A percentile compares a stretch with the other conserved stretches of the same genome.
These are phyloP conservation scores for Rhodotorula kratochvilovae DNA, from an alignment of 768 basidiomycete species.

Conservation along the genomic window DNA sequence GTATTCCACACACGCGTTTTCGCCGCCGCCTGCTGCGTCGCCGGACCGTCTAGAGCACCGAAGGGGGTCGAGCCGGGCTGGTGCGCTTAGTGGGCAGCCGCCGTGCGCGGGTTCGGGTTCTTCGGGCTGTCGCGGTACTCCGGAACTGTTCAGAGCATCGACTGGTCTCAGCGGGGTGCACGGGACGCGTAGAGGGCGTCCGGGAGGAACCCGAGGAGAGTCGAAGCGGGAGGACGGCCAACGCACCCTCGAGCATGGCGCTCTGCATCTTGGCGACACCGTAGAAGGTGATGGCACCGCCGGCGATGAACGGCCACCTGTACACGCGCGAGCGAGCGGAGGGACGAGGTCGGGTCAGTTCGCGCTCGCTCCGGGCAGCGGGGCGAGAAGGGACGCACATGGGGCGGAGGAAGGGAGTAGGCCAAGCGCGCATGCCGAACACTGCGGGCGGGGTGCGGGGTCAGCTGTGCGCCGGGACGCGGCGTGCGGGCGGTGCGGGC, in stretches of 20 bases:
- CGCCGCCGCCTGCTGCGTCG: too few species aligned
- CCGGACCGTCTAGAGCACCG: not conserved
- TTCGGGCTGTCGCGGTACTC: constrained; percentile 17
- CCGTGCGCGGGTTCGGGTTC: constrained; percentile 18
- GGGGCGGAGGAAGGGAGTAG: constrained; percentile 40
- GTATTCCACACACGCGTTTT: too few species aligned
- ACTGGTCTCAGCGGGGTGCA: too few species aligned
- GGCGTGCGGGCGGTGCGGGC: not conserved
- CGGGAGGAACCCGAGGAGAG: not conserved
- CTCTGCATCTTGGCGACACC: constrained; percentile 34
- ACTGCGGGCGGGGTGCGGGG: not conserved
- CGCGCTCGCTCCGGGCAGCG: not conserved
- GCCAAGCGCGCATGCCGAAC: constrained; percentile 40
- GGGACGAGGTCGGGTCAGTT: not conserved
- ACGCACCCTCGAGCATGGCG: constrained; percentile 37
- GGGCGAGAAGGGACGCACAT: constrained; percentile 13
- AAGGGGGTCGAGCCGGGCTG: not conserved
- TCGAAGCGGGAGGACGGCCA: not conserved
- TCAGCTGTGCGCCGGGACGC: not conserved
- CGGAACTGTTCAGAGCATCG: not conserved
- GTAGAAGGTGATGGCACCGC: constrained; percentile 42
- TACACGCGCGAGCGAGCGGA: too few species aligned
- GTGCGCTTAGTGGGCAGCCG: constrained; percentile 22
- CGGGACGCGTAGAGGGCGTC: not conserved
- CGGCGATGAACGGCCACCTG: constrained; percentile 43